Percentiles rank a stretch among this genome's conserved stretches.
These are phyloP conservation scores for Catunica adiposa DNA, from an alignment of 2,329 filamentous ascomycete species.

Conservation along the genomic window DNA sequence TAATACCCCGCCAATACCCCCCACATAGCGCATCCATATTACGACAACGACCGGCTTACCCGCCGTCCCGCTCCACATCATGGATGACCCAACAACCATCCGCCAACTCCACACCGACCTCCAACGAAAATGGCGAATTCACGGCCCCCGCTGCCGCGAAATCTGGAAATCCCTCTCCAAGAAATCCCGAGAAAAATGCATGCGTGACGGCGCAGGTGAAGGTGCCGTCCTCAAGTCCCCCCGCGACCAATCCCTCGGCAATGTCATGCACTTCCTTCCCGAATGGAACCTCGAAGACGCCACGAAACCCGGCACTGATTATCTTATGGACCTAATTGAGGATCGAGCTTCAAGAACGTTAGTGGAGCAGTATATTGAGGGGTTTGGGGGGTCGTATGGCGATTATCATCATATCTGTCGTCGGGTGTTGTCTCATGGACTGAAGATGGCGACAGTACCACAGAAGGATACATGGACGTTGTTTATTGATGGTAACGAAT, in stretches of 20 bases:
- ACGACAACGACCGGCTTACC: neutral
- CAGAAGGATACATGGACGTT: constrained; percentile 19
- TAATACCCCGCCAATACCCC: no score
- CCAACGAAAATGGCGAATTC: constrained; percentile 22
- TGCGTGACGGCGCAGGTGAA: constrained; percentile 22
- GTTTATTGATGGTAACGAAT: constrained; percentile 22
- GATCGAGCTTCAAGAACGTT: constrained; percentile 23
- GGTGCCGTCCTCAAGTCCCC: constrained; percentile 21
- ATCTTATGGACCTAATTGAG: constrained; percentile 24
- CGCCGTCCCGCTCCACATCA: constrained; percentile 6
- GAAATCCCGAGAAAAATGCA: constrained; percentile 21
- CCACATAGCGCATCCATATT: no score
- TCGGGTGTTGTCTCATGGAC: constrained; percentile 10
- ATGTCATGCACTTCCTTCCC: constrained; percentile 25
- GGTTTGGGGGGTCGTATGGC: constrained; percentile 20
- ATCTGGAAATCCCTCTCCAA: constrained; percentile 26
- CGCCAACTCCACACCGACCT: constrained; percentile 24
- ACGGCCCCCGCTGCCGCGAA: constrained; percentile 22
- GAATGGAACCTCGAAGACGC: constrained; percentile 31
- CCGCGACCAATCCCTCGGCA: constrained; percentile 21
- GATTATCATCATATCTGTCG: constrained; percentile 23
- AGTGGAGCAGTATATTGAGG: constrained; percentile 21
- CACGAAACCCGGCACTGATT: constrained; percentile 21
- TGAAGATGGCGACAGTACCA: neutral
- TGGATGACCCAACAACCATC: neutral